These are phyloP conservation scores for Ramichloridium luteum DNA, from an alignment of 2,329 filamentous ascomycete genomes.

Conservation along the genomic window DNA sequence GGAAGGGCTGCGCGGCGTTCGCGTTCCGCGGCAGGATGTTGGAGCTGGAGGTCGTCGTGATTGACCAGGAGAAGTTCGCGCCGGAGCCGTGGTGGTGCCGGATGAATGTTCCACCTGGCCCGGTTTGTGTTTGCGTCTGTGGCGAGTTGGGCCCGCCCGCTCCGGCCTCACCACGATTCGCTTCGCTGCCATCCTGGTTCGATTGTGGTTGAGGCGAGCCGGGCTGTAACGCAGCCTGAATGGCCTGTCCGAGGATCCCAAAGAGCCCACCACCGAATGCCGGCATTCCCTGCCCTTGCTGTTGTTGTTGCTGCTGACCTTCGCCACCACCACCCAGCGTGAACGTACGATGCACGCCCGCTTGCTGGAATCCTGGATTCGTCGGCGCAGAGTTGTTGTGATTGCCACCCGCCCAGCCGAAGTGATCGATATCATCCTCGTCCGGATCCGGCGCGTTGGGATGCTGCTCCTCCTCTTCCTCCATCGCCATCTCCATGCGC, in stretches of 20 bases:
- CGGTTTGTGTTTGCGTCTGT: too few relatives aligned
- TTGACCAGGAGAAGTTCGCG: constrained; percentile 19
- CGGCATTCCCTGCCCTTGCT: constrained; percentile 7
- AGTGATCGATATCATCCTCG: constrained; percentile 30
- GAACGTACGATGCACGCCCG: constrained; percentile 23
- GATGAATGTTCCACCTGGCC: constrained; percentile 7
- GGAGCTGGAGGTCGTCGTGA: constrained; percentile 19
- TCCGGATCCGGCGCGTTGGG: constrained; percentile 35
- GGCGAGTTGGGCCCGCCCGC: neutral
- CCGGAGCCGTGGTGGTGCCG: constrained; percentile 14
- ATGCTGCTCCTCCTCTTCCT: constrained; percentile 1
- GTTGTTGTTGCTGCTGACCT: constrained; percentile 9
- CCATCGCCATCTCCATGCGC: constrained; percentile 29
- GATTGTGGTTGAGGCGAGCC: constrained; percentile 9
- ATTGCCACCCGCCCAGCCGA: constrained; percentile 16
- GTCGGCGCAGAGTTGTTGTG: too few relatives aligned
- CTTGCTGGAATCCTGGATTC: too few relatives aligned
- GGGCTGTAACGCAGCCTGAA: constrained; percentile 7
- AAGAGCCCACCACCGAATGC: constrained; percentile 1
- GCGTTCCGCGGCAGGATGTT: constrained; percentile 40
- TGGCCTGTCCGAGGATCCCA: constrained; percentile 1
- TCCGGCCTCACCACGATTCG: neutral
- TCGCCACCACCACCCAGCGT: constrained; percentile 10
- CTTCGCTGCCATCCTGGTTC: constrained; percentile 4
- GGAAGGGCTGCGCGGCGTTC: constrained; percentile 35